Base-by-base conservation (phyloP, 129 eudicot genomes). In the Oenanthe sinensis region DNA sequence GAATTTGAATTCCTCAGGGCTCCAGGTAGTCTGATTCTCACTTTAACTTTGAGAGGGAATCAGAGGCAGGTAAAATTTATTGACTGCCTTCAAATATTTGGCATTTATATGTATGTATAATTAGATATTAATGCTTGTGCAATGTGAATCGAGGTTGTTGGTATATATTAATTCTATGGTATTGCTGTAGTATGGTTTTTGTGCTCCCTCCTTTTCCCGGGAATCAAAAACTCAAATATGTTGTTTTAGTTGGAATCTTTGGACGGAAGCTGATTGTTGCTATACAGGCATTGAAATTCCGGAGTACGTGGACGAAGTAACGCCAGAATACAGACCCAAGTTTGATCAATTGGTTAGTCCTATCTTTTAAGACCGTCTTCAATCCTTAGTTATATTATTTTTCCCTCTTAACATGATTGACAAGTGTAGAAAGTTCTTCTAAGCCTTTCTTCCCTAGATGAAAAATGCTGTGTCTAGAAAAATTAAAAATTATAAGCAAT, bases 271-370 rank as follows among this genome's bases (percentile, higher is more conserved):
- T 73, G 60, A n/a, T 46, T 55, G 20, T 54, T 58, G 69, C 16
- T 74, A 20, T 79, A 68, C 87, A 93, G 98, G 91, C 74, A 78
- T 93, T 82, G 86, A 93, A 85, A 83, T 93, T 72, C 98, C 98
- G 26, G 87, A 93, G 91, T 91, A 85, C 78, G 98, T 88, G 82
- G 98, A 93, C 84, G 85, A 77, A 33, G 96, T 93, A 11, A 93
- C 97, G 42, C 93, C 96, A 44, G 79, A 93, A 81, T 93, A 88
- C 88, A 89, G 87, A 81, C 97, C 97, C 69, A 88, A 93, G 82
- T 89, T 93, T 80, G 98, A 93, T 82, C 87, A 91, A 78, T 84
- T 93, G 93, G 97, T 91, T 77, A 86, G 87, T 79, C 70, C 4
- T 84, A 37, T 75, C 17, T 2, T 2, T 75, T 49, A 3, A 75